Evolutionary conservation across 73 alveolate species (phyloP), one percentile per base, ranked within the genome.

Genomic region (Breviolum minutum): DNA sequence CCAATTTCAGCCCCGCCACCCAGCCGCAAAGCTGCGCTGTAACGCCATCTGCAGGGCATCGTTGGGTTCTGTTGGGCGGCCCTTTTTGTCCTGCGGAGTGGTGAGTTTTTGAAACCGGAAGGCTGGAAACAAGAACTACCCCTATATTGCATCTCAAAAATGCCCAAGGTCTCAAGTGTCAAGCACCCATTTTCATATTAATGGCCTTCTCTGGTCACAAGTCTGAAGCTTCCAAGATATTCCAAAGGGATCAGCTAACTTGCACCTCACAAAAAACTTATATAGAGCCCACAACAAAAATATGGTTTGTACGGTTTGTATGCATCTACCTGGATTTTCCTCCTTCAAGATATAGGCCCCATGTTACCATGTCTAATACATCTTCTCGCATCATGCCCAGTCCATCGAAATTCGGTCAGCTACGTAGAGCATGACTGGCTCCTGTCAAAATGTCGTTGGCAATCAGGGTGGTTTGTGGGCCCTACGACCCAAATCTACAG

Each of bases 361-460:
- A 6, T 68, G 4, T 68, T 68, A 22, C 77, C 77, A 29, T 30
- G 30, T 0, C 11, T 3, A 77, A 11, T 66, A 17, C 82, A 8
- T 71, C 32, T 8, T 13, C 82, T 20, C 29, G 82, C 17, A 8
- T 20, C 29, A 13, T 20, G 32, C 70, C 61, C 64, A 24, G 94
- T 63, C 94, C 94, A 86, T 62, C 61, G 94, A 86, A 26, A 86
- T 9, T 6, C 94, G 94, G 24, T 86, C 94, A 11, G 94, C 94
- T 11, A 80, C 94, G 54, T 86, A 86, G 17, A 86, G 94, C 63
- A 86, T 62, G 64, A 86, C 94, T 16, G 94, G 94, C 94, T 86
- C 94, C 94, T 86, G 27, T n/a, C n/a, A n/a, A n/a, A n/a, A n/a
- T n/a, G n/a, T n/a, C n/a, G 32, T 32, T 9, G 10, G 82, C 32